Evolutionary conservation across 306 rosid species (phyloP).

Genomic region (Albizia julibrissin): DNA sequence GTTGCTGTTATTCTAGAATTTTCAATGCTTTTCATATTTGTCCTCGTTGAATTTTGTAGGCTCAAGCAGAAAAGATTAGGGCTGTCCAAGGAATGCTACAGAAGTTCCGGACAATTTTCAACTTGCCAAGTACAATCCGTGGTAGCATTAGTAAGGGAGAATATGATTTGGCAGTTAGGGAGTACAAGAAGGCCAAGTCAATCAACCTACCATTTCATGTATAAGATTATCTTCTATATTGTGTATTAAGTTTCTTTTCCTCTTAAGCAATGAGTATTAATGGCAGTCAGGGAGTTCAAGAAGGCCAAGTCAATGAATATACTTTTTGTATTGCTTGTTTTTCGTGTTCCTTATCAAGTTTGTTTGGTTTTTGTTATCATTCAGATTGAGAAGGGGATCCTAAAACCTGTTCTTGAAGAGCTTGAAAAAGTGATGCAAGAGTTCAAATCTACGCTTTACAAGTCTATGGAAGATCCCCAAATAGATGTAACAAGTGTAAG

Average conservation of each 20-base stretch:
- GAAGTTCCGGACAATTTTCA: conserved; percentile 93
- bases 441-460: conserved; percentile 90
- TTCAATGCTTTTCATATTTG: conserved; percentile 25
- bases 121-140: conserved; percentile 95
- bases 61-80: conserved; percentile 98
- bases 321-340: conserved; percentile 8
- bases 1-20: conserved; percentile 36
- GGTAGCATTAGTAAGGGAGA: conserved; percentile 97
- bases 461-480: conserved; percentile 94
- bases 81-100: conserved; percentile 99
- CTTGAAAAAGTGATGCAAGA: conserved; percentile 97
- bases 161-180: conserved; percentile 96
- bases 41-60: conserved; percentile 53
- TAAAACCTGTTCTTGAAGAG: conserved; percentile 99
- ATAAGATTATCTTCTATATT: conserved; percentile 29
- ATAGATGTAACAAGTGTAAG: conserved; percentile 92
- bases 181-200: conserved; percentile 99
- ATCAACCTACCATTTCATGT: conserved; percentile 96
- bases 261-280: background rate
- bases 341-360: conserved; percentile 15
- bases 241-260: background rate
- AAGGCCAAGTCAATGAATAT: too few relatives aligned
- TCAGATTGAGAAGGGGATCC: conserved; percentile 84
- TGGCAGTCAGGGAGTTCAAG: too few relatives aligned
- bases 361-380: conserved; percentile 23